Conservation (phyloP, 129 eudicot genomes). For the Ambrosia trifida region DNA sequence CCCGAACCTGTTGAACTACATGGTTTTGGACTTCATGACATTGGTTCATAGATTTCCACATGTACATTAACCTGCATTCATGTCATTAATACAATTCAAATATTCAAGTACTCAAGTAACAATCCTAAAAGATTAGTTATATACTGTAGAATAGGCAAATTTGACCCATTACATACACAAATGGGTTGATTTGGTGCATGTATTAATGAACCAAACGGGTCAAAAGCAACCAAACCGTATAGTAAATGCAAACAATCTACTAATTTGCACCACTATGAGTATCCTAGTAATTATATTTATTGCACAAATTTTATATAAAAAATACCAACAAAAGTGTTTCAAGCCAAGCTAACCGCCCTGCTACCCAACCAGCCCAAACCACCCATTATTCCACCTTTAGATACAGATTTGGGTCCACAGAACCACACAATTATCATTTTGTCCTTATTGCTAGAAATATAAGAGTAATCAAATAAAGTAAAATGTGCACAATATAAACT, state of each 20-base stretch:
- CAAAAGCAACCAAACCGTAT: neutral
- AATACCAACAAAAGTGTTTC: neutral
- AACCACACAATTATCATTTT: conserved; percentile 18
- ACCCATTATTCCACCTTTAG: neutral
- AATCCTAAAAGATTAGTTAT: no score
- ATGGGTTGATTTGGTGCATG: neutral
- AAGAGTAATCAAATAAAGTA: no score
- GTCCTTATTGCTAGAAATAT: no score
- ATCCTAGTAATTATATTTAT: no score
- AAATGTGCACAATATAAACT: no score
- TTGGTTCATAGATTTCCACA: conserved; percentile 97
- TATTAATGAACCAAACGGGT: neutral
- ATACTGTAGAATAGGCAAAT: neutral
- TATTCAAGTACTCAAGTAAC: no score
- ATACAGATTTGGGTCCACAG: conserved; percentile 23
- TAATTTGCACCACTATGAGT: neutral
- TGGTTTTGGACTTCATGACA: conserved; percentile 87
- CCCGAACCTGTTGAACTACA: conserved; percentile 92
- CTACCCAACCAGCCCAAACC: neutral
- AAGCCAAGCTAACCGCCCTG: neutral
- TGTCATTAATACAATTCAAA: neutral
- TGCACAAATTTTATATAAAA: no score
- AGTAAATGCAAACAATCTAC: neutral
- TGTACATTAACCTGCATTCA: conserved; percentile 86
- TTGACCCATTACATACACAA: neutral